Conservation (phyloP, 2,329 filamentous ascomycete genomes). For the Zymoseptoria crescenta region DNA sequence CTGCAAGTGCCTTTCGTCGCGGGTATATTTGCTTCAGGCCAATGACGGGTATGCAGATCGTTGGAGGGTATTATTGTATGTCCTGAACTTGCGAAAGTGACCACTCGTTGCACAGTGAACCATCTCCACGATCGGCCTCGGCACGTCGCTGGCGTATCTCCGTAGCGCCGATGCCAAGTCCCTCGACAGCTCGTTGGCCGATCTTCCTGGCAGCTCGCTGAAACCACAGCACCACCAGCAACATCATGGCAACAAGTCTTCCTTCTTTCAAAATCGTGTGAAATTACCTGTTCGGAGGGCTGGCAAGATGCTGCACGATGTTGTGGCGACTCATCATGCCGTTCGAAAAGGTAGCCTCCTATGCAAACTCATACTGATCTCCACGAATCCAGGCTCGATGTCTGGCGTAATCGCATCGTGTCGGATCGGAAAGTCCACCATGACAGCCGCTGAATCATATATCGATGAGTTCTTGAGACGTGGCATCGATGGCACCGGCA, state of each 20-base stretch:
- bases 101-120: no score
- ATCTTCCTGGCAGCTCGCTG: no score
- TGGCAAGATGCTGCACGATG: not conserved
- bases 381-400: conserved; percentile 68
- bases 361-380: conserved; percentile 67
- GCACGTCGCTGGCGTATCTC: no score
- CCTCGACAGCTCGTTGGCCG: no score
- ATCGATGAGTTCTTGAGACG: conserved; percentile 58
- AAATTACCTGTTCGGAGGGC: not conserved
- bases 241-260: no score
- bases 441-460: conserved; percentile 66
- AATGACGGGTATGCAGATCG: not conserved
- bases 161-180: no score
- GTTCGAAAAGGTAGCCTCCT: conserved; percentile 64
- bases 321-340: conserved; percentile 3
- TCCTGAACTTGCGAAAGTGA: no score
- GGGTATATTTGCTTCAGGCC: not conserved
- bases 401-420: conserved; percentile 69
- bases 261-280: no score
- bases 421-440: conserved; percentile 82
- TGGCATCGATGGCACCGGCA: conserved; percentile 47
- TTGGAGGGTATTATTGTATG: no score
- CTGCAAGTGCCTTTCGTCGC: no score
- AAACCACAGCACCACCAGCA: no score
- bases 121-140: no score